Conservation (phyloP, 352 stramenopile species). For the Phytophthora cryptogea region DNA sequence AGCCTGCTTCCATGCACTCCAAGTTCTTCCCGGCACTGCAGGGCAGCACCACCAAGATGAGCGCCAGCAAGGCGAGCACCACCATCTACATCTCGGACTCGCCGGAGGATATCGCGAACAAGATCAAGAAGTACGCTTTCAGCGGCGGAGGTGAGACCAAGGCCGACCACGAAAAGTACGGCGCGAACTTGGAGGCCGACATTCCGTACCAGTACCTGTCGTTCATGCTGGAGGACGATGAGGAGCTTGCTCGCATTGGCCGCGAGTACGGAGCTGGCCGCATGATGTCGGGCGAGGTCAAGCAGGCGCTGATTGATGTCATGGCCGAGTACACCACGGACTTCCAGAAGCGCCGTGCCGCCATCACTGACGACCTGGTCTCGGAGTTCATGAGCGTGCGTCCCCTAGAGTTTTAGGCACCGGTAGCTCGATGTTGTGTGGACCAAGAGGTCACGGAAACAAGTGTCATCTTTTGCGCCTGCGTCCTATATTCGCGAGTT, state of each 20-base stretch:
- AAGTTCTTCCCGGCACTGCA: slow-evolving; percentile 99
- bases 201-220: slow-evolving; percentile 99
- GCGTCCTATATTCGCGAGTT: slow-evolving; percentile 26
- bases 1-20: slow-evolving; percentile 98
- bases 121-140: slow-evolving; percentile 91
- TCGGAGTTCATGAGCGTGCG: slow-evolving; percentile 97
- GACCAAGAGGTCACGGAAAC: slow-evolving; percentile 14
- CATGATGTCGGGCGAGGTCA: slow-evolving; percentile 98
- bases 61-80: slow-evolving; percentile 93
- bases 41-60: slow-evolving; percentile 99
- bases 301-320: slow-evolving; percentile 95
- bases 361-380: slow-evolving; percentile 96
- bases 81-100: slow-evolving; percentile 99
- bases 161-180: slow-evolving; percentile 97
- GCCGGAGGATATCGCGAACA: slow-evolving; percentile 94
- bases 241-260: slow-evolving; percentile 93
- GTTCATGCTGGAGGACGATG: slow-evolving; percentile 99
- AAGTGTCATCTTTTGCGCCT: slow-evolving; percentile 16
- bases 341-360: slow-evolving; percentile 94
- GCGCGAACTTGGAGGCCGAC: slow-evolving; percentile 98
- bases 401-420: slow-evolving; percentile 89
- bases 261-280: slow-evolving; percentile 96
- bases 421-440: slow-evolving; percentile 20
- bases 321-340: slow-evolving; percentile 92
- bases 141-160: slow-evolving; percentile 97